Percentiles rank a stretch among this genome's conserved stretches.
Conservation (phyloP, 208 protist genomes). For the Crithidia brevicula region DNA sequence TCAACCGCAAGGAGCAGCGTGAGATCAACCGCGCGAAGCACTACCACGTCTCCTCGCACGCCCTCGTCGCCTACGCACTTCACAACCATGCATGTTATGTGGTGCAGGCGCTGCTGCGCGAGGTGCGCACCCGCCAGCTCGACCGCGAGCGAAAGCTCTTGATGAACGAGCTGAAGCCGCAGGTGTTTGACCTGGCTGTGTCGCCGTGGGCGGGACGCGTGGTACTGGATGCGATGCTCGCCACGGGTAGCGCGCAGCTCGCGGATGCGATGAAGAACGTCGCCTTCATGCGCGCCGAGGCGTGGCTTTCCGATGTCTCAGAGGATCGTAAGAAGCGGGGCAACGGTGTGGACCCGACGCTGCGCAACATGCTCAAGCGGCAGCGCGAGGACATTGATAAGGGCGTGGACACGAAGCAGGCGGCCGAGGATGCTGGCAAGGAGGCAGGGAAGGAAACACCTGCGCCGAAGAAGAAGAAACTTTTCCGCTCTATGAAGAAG, state of each 20-base stretch:
- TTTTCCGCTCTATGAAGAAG: slow-evolving; percentile 79
- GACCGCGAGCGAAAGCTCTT: slow-evolving; percentile 65
- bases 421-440: background rate
- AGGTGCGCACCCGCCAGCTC: slow-evolving; percentile 64
- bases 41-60: slow-evolving; percentile 64
- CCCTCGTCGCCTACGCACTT: slow-evolving; percentile 77
- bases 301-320: slow-evolving; percentile 72
- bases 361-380: slow-evolving; percentile 73
- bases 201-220: slow-evolving; percentile 89
- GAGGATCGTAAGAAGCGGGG: slow-evolving; percentile 55
- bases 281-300: slow-evolving; percentile 82
- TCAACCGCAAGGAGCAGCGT: slow-evolving; percentile 60
- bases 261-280: slow-evolving; percentile 83
- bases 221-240: slow-evolving; percentile 85
- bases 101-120: slow-evolving; percentile 78
- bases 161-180: slow-evolving; percentile 88
- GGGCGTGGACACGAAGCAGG: slow-evolving; percentile 20
- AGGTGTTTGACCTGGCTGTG: slow-evolving; percentile 82
- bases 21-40: slow-evolving; percentile 68
- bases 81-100: slow-evolving; percentile 85
- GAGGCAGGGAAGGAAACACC: slow-evolving; percentile 4
- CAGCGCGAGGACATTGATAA: slow-evolving; percentile 60
- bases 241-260: slow-evolving; percentile 64
- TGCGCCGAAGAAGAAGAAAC: slow-evolving; percentile 61
- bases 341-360: slow-evolving; percentile 68